Percentiles rank a stretch among this genome's conserved stretches.
These are phyloP conservation scores for Wickerhamiella azyma DNA, from an alignment of 805 yeast genomes.

Conservation along the genomic window DNA sequence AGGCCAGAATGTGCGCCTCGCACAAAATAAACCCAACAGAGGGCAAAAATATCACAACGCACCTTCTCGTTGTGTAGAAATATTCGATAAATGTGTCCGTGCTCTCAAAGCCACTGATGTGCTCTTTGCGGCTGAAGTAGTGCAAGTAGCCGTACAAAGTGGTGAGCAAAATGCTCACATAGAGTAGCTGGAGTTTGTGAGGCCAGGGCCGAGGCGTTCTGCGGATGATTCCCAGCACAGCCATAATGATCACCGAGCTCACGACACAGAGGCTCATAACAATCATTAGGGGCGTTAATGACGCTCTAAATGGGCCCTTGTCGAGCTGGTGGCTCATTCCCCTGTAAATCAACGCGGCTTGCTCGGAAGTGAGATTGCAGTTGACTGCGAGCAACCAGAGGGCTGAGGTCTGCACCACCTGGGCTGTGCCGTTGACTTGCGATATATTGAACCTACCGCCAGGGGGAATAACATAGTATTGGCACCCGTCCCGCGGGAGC, in stretches of 20 bases:
- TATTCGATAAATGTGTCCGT: neutral
- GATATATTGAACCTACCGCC: slow-evolving; percentile 1
- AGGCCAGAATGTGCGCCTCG: slow-evolving; percentile 1
- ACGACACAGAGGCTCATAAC: neutral
- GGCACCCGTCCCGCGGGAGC: neutral
- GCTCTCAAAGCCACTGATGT: slow-evolving; percentile 2
- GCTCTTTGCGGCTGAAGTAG: neutral
- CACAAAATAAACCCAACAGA: neutral
- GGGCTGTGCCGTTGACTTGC: neutral
- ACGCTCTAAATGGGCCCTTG: neutral
- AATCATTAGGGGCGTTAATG: slow-evolving; percentile 4
- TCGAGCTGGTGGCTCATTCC: neutral
- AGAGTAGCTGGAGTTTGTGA: neutral
- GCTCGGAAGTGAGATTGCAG: neutral
- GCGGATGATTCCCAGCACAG: neutral
- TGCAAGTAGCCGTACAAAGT: neutral
- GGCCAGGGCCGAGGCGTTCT: slow-evolving; percentile 1
- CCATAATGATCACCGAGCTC: neutral
- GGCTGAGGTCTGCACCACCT: neutral
- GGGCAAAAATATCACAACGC: neutral
- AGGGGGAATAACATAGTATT: slow-evolving; percentile 1
- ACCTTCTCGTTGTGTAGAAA: neutral
- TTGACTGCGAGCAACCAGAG: neutral
- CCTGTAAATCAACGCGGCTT: neutral
- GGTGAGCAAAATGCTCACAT: neutral